Evolutionary conservation across 73 alveolate genomes (phyloP).

Genomic region (Durusdinium trenchii): DNA sequence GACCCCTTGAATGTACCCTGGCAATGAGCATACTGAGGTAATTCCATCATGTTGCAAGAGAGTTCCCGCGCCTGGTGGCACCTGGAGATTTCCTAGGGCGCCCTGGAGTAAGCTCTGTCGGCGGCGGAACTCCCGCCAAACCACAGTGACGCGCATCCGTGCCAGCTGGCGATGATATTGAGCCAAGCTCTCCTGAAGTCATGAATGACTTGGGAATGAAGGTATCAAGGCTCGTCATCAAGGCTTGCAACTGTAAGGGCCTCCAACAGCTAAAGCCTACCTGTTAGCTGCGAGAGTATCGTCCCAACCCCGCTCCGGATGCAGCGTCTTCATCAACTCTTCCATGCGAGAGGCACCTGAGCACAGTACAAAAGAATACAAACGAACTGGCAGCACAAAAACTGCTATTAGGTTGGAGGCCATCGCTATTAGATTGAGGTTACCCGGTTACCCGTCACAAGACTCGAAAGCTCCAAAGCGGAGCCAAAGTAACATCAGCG

Average conservation of each 20-base stretch:
- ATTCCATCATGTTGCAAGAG: not conserved
- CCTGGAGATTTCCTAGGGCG: constrained; percentile 47
- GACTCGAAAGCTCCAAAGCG: not conserved
- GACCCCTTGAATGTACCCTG: too few species aligned
- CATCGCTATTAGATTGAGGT: not conserved
- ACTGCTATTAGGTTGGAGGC: not conserved
- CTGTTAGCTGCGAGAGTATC: too few species aligned
- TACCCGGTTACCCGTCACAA: not conserved
- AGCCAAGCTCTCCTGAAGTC: constrained; percentile 23
- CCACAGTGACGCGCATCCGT: constrained; percentile 83
- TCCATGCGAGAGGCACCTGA: constrained; percentile 41
- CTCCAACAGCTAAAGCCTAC: too few species aligned
- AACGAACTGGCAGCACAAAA: not conserved
- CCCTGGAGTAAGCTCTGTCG: constrained; percentile 69
- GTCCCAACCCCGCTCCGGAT: constrained; percentile 48
- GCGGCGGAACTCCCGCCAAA: constrained; percentile 86
- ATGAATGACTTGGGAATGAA: not conserved
- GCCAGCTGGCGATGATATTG: constrained; percentile 68
- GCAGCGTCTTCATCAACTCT: constrained; percentile 84
- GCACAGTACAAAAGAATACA: not conserved
- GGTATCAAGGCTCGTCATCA: too few species aligned
- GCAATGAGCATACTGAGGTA: too few species aligned
- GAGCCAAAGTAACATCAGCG: too few species aligned
- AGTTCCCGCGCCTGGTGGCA: constrained; percentile 19
- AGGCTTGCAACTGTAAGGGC: too few species aligned